These are phyloP conservation scores for Rhododendron griersonianum DNA, from an alignment of 148 eudicot species.

Conservation along the genomic window DNA sequence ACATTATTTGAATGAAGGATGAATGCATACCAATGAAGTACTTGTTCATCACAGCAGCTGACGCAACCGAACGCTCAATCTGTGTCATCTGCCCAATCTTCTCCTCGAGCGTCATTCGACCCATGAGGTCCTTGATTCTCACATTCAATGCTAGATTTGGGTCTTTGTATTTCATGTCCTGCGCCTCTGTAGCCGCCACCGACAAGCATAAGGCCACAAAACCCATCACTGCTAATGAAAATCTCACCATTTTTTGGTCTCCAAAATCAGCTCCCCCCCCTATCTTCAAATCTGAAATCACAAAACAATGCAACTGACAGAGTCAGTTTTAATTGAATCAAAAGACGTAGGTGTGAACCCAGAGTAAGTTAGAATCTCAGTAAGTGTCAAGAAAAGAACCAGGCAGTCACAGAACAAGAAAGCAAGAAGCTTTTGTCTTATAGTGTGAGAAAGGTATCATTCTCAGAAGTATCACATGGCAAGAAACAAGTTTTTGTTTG, in stretches of 20 bases:
- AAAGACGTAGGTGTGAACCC: neutral
- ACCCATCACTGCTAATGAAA: neutral
- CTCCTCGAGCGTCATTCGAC: constrained; percentile 15
- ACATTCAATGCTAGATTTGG: constrained; percentile 8
- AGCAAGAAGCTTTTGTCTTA: neutral
- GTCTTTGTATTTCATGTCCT: constrained; percentile 13
- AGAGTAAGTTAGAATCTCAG: neutral
- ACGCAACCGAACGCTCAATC: neutral
- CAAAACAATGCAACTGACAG: neutral
- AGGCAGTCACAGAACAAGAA: neutral
- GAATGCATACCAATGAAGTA: neutral
- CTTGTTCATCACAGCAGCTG: neutral
- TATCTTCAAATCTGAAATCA: constrained; percentile 3
- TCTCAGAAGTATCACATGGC: neutral
- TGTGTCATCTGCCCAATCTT: constrained; percentile 19
- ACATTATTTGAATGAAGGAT: neutral
- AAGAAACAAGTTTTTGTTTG: neutral
- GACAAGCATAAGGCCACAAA: neutral
- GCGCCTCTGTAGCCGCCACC: neutral
- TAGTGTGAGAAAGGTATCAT: neutral
- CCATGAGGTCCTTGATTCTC: constrained; percentile 14
- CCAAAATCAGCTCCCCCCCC: neutral
- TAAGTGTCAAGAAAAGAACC: neutral
- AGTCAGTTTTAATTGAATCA: neutral
- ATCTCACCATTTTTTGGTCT: constrained; percentile 4